Evolutionary conservation across 2,329 filamentous ascomycete species (phyloP).

Genomic region (Talaromyces sp.): DNA sequence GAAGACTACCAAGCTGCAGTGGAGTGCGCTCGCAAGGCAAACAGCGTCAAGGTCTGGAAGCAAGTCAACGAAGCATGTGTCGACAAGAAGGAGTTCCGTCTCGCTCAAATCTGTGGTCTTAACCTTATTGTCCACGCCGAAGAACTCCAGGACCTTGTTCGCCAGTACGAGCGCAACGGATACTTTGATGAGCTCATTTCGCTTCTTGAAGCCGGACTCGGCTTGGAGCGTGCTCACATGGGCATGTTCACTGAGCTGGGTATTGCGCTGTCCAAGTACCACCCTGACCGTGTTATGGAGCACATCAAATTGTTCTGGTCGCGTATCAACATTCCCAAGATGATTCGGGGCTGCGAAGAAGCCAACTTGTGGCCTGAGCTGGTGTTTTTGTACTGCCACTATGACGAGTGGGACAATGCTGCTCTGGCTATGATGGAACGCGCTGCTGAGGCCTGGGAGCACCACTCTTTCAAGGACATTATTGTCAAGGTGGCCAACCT

Average conservation of each 20-base stretch:
- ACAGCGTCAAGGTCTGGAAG: conserved; percentile 99
- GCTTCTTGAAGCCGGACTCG: conserved; percentile 88
- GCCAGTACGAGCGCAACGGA: conserved; percentile 92
- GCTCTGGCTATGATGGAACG: conserved; percentile 97
- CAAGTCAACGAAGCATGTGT: conserved; percentile 96
- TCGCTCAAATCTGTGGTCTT: conserved; percentile 96
- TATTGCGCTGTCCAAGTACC: conserved; percentile 88
- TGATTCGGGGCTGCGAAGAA: conserved; percentile 88
- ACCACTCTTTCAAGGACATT: conserved; percentile 99
- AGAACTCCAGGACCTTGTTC: conserved; percentile 84
- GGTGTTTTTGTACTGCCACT: conserved; percentile 96
- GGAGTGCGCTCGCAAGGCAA: conserved; percentile 95
- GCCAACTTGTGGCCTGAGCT: conserved; percentile 96
- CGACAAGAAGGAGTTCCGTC: conserved; percentile 95
- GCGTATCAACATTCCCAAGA: conserved; percentile 94
- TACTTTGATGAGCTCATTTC: conserved; percentile 98
- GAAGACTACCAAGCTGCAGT: conserved; percentile 96
- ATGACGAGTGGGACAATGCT: conserved; percentile 97
- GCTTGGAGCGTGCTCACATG: conserved; percentile 89
- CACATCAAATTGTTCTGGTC: conserved; percentile 98
- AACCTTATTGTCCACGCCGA: conserved; percentile 98
- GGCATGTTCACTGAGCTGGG: conserved; percentile 94
- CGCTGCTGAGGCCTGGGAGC: conserved; percentile 95
- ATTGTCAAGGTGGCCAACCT: conserved; percentile 95
- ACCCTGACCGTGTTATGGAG: conserved; percentile 94